A percentile compares a stretch with the other conserved stretches of the same genome.
These are phyloP conservation scores for Picocystis sp. DNA, from an alignment of 163 green algal genomes.

Conservation along the genomic window DNA sequence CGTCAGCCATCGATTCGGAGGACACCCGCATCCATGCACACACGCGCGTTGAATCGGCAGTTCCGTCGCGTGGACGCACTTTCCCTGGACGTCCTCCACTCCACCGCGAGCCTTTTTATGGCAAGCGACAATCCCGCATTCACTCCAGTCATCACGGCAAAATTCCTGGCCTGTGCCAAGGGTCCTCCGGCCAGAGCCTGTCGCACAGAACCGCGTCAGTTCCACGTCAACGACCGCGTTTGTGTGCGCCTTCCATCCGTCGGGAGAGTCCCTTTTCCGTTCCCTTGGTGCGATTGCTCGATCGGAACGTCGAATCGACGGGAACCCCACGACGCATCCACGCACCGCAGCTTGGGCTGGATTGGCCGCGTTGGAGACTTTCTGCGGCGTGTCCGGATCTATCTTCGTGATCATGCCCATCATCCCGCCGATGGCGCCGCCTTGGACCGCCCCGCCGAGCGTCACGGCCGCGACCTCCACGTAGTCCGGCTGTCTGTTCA, in stretches of 20 bases:
- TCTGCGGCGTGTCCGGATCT: constrained; percentile 24
- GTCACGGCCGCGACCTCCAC: constrained; percentile 35
- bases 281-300: no score
- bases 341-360: no score
- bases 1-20: no score
- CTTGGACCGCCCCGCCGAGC: constrained; percentile 25
- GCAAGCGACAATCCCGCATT: constrained; percentile 55
- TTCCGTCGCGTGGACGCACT: constrained; percentile 30
- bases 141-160: constrained; percentile 83
- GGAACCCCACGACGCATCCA: neutral
- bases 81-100: constrained; percentile 68
- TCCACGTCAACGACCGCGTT: no score
- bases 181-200: constrained; percentile 27
- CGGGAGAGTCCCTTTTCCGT: neutral
- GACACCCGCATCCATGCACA: no score
- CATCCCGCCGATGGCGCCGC: constrained; percentile 27
- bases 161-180: constrained; percentile 68
- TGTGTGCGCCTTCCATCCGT: no score
- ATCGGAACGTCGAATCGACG: neutral
- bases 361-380: constrained; percentile 16
- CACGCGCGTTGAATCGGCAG: neutral
- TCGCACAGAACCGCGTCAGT: constrained; percentile 2
- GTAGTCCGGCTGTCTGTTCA: constrained; percentile 28
- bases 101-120: constrained; percentile 56
- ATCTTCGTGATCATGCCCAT: constrained; percentile 36